Conservation (phyloP, 2,329 filamentous ascomycete genomes). For the Ascochyta koolunga region DNA sequence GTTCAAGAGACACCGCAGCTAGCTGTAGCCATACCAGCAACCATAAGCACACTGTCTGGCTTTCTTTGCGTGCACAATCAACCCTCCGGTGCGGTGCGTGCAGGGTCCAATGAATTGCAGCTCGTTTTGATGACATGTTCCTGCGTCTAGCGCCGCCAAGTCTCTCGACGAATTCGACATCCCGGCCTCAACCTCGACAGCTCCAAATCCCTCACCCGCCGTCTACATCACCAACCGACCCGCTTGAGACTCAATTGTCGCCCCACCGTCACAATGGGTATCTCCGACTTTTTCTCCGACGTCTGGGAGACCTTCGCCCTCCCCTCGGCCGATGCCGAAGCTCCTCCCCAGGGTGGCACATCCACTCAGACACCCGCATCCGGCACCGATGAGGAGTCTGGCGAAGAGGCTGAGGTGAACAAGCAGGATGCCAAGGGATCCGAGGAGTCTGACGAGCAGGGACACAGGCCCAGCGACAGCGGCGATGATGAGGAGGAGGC, state of each 20-base stretch:
- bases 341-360: conserved; percentile 49
- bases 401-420: conserved; percentile 51
- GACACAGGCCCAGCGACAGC: conserved; percentile 54
- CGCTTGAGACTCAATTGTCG: conserved; percentile 39
- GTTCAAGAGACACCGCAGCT: conserved; percentile 62
- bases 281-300: conserved; percentile 69
- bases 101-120: conserved; percentile 26
- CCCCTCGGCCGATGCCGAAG: conserved; percentile 53
- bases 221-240: conserved; percentile 27
- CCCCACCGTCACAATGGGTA: conserved; percentile 59
- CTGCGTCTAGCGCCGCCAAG: conserved; percentile 21
- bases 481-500: conserved; percentile 59
- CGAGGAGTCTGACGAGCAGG: conserved; percentile 53
- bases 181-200: conserved; percentile 25
- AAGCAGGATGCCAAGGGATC: conserved; percentile 49
- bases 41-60: neutral
- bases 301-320: conserved; percentile 68
- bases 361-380: conserved; percentile 48
- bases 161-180: conserved; percentile 30
- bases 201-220: conserved; percentile 28
- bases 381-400: conserved; percentile 52
- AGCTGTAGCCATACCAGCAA: conserved; percentile 2
- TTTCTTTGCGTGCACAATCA: neutral
- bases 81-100: neutral
- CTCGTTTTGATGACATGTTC: conserved; percentile 32